A percentile compares a stretch with the other conserved stretches of the same genome.
phyloP scores from a whole-genome alignment of 768 basidiomycete species.

The Leucocoprinus sp. region DNA sequence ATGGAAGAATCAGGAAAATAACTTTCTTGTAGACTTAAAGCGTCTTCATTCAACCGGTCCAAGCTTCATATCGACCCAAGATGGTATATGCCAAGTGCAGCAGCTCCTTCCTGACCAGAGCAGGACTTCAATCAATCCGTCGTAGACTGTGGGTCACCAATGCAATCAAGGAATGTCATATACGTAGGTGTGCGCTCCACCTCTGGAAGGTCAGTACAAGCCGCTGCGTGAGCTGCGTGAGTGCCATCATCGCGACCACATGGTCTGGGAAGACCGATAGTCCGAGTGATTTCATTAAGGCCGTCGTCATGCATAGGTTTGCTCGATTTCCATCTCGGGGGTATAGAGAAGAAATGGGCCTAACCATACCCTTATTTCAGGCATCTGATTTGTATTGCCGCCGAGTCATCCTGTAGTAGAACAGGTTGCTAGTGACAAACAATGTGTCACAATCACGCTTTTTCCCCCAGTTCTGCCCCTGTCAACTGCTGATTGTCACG shows the following conservation, averaged over 20 bases:
- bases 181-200: no score
- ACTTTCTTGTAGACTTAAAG: not conserved
- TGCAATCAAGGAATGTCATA: not conserved
- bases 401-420: no score
- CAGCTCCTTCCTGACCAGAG: not conserved
- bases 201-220: not conserved
- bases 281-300: constrained; percentile 3
- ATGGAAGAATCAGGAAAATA: constrained; percentile 7
- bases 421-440: not conserved
- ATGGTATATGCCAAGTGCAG: not conserved
- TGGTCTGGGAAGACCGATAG: not conserved
- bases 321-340: constrained; percentile 1
- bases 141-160: not conserved
- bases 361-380: not conserved
- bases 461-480: no score
- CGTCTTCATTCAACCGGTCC: not conserved
- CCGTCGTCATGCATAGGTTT: not conserved
- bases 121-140: not conserved
- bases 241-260: not conserved
- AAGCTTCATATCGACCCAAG: not conserved
- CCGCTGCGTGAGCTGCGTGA: not conserved
- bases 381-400: constrained; percentile 1
- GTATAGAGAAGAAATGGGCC: not conserved
- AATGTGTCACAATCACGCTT: not conserved
- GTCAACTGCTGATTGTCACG: no score